A percentile compares a stretch with the other conserved stretches of the same genome.
phyloP scores from a whole-genome alignment of 306 rosid species.

The Carpinus viminea region DNA sequence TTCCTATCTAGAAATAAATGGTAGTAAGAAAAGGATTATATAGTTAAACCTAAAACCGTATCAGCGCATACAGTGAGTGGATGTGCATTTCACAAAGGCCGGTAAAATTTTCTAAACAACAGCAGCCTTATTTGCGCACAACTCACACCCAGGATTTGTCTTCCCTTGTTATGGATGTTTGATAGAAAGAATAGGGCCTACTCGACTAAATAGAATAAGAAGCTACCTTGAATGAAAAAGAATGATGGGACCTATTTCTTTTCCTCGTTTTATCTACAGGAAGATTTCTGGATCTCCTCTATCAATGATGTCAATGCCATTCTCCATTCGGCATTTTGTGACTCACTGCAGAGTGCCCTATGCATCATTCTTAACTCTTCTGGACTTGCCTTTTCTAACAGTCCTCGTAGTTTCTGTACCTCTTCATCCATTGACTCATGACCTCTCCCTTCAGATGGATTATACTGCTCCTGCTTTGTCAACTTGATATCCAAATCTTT shows the following conservation, averaged over 20 bases:
- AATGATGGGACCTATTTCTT: constrained; percentile 42
- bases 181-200: constrained; percentile 67
- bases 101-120: background rate
- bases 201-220: constrained; percentile 21
- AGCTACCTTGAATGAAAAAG: constrained; percentile 47
- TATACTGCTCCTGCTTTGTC: constrained; percentile 32
- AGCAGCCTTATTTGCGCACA: background rate
- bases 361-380: constrained; percentile 57
- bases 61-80: background rate
- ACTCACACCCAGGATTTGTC: background rate
- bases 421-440: constrained; percentile 38
- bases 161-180: constrained; percentile 28
- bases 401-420: constrained; percentile 40
- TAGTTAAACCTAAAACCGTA: background rate
- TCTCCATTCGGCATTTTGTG: constrained; percentile 42
- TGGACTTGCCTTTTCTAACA: constrained; percentile 53
- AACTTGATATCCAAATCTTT: constrained; percentile 49
- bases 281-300: constrained; percentile 49
- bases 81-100: background rate
- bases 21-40: background rate
- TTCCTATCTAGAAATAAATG: background rate
- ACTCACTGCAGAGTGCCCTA: constrained; percentile 46
- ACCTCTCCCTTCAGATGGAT: constrained; percentile 24
- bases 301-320: constrained; percentile 44
- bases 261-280: constrained; percentile 39